Evolutionary conservation across 192 early-diverging fungal species (phyloP).

Genomic region (Podila minutissima): DNA sequence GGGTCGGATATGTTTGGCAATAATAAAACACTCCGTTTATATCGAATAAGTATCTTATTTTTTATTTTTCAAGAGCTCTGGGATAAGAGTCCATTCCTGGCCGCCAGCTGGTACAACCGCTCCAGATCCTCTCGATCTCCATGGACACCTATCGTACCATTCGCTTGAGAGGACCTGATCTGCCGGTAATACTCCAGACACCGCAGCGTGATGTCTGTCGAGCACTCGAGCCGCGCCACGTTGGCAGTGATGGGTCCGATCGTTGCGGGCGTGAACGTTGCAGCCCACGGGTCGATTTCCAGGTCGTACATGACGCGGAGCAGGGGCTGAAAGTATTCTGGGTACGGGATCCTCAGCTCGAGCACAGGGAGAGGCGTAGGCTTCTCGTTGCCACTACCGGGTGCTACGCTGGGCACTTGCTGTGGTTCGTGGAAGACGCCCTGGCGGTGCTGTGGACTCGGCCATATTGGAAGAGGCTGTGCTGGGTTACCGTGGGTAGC

Average conservation of each 20-base stretch:
- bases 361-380: not conserved
- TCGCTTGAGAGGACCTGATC: not conserved
- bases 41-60: too few species aligned
- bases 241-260: conserved; percentile 13
- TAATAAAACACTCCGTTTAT: too few species aligned
- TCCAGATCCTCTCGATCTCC: not conserved
- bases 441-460: not conserved
- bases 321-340: conserved; percentile 13
- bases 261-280: conserved; percentile 4
- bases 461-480: not conserved
- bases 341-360: conserved; percentile 9
- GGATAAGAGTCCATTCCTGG: conserved; percentile 4
- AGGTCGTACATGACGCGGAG: conserved; percentile 18
- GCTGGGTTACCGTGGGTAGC: not conserved
- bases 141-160: not conserved
- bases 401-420: too few species aligned
- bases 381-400: too few species aligned
- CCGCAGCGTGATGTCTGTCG: not conserved
- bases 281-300: conserved; percentile 8
- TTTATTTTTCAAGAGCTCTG: not conserved
- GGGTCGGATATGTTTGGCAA: too few species aligned
- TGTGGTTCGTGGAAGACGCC: too few species aligned
- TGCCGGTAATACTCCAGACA: conserved; percentile 28
- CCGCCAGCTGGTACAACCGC: conserved; percentile 5
- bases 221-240: conserved; percentile 18